Percentiles rank a stretch among this genome's conserved stretches.
These are phyloP conservation scores for Lecanosticta acicola DNA, from an alignment of 2,329 filamentous ascomycete genomes.

Conservation along the genomic window DNA sequence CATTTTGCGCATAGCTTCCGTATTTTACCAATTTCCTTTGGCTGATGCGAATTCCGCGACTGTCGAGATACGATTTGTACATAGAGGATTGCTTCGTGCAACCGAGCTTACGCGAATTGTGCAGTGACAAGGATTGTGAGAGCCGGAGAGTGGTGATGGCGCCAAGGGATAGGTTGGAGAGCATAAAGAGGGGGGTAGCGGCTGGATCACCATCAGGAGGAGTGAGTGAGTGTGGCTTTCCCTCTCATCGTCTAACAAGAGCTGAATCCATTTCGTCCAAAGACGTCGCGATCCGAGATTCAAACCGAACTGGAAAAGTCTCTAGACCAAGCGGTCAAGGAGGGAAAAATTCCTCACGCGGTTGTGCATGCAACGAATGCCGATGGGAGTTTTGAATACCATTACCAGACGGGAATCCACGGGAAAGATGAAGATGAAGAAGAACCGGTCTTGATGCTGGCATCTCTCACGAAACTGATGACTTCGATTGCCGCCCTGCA, in stretches of 20 bases:
- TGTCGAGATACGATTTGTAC: no score
- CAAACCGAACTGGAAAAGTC: conserved; percentile 20
- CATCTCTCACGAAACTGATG: conserved; percentile 42
- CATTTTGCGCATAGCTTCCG: no score
- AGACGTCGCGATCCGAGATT: conserved; percentile 1
- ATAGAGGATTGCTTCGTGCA: no score
- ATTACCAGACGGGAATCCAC: conserved; percentile 26
- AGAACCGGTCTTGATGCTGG: conserved; percentile 30
- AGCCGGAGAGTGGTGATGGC: background rate
- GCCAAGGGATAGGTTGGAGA: background rate
- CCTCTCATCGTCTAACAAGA: background rate
- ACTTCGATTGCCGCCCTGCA: conserved; percentile 51
- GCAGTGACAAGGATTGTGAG: no score
- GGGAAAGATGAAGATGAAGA: conserved; percentile 20
- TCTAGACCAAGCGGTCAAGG: conserved; percentile 26
- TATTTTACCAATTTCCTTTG: no score
- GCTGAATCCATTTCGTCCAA: background rate
- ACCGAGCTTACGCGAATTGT: background rate
- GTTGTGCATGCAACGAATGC: conserved; percentile 27
- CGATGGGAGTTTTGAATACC: conserved; percentile 29
- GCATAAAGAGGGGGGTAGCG: background rate
- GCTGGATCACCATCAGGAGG: background rate
- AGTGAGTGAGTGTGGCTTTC: background rate
- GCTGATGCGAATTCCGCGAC: no score
- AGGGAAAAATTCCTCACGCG: conserved; percentile 29